Conservation (phyloP, 805 yeast species). For the Candida anglica region DNA sequence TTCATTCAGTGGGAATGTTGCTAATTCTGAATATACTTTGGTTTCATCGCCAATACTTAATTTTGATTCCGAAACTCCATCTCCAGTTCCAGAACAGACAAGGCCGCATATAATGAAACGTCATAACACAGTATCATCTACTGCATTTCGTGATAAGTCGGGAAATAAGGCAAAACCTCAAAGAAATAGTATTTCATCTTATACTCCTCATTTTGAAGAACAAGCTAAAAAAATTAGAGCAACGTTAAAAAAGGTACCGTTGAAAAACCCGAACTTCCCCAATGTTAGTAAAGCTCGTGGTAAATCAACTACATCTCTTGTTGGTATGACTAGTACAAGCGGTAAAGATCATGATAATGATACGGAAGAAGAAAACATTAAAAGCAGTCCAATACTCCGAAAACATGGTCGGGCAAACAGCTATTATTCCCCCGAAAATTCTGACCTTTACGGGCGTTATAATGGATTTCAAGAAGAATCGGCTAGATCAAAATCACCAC, state of each 20-base stretch:
- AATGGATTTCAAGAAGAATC: too few species aligned
- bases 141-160: neutral
- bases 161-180: neutral
- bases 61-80: constrained; percentile 5
- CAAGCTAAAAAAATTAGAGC: constrained; percentile 1
- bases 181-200: constrained; percentile 3
- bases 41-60: constrained; percentile 20
- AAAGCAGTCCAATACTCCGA: neutral
- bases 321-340: constrained; percentile 2
- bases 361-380: neutral
- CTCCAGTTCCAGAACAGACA: constrained; percentile 9
- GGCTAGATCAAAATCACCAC: too few species aligned
- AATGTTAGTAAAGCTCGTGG: constrained; percentile 8
- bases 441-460: neutral
- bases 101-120: constrained; percentile 21
- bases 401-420: neutral
- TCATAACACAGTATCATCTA: constrained; percentile 13
- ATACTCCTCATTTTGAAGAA: neutral
- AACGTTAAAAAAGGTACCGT: neutral
- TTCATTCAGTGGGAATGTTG: neutral
- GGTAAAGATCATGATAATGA: neutral
- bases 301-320: constrained; percentile 18
- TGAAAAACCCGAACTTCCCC: constrained; percentile 4
- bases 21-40: constrained; percentile 9
- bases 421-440: constrained; percentile 1